Conservation (phyloP, 2,329 filamentous ascomycete genomes). For the Canariomyces notabilis region DNA sequence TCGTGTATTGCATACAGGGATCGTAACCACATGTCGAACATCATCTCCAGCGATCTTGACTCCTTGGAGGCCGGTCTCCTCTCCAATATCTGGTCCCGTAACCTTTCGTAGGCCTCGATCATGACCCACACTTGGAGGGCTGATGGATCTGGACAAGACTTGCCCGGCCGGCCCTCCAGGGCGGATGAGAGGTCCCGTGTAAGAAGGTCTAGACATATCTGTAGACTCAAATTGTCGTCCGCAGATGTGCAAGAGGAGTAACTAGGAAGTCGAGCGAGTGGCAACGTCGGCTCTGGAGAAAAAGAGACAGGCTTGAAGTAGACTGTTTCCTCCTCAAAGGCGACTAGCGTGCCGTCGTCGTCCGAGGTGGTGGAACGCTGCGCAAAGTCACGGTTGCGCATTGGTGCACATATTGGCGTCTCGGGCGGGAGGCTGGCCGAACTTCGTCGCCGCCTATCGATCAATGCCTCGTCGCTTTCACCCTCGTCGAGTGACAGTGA, state of each 20-base stretch:
- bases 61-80: constrained; percentile 25
- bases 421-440: constrained; percentile 9
- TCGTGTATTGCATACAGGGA: constrained; percentile 46
- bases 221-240: constrained; percentile 39
- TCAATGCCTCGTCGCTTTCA: constrained; percentile 2
- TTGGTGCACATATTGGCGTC: constrained; percentile 2
- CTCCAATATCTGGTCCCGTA: constrained; percentile 42
- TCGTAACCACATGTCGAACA: constrained; percentile 49
- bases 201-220: constrained; percentile 48
- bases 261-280: constrained; percentile 16
- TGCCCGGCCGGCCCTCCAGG: constrained; percentile 26
- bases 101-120: constrained; percentile 54
- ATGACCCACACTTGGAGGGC: constrained; percentile 51
- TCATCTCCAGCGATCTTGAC: constrained; percentile 32
- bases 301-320: constrained; percentile 44
- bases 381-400: neutral
- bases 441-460: constrained; percentile 15
- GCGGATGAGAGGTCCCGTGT: constrained; percentile 45
- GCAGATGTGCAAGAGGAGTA: constrained; percentile 17
- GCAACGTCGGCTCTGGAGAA: constrained; percentile 32
- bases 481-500: constrained; percentile 16
- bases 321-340: constrained; percentile 42
- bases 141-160: constrained; percentile 33
- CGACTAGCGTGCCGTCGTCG: constrained; percentile 43
- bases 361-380: constrained; percentile 32